phyloP scores from a whole-genome alignment of 2,329 filamentous ascomycete genomes.

The Fusarium haematococcum region DNA sequence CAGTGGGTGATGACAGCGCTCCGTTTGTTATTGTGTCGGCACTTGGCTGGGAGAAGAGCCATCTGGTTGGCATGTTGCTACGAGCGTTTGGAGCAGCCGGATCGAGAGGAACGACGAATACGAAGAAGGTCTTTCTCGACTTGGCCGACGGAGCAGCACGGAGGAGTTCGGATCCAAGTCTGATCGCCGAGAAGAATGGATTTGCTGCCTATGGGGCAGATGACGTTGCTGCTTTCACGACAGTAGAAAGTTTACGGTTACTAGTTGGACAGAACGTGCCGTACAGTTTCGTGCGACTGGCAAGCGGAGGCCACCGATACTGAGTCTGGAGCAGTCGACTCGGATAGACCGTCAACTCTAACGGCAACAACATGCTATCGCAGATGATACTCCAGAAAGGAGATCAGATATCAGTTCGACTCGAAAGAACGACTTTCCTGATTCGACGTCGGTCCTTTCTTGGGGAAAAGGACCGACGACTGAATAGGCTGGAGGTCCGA shows the following conservation, averaged over 20 bases:
- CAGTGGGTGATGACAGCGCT: conserved; percentile 62
- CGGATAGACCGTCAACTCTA: not conserved
- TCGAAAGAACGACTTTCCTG: conserved; percentile 9
- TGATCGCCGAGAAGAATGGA: conserved; percentile 78
- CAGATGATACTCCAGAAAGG: not conserved
- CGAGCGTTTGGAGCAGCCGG: conserved; percentile 72
- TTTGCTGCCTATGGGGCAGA: conserved; percentile 84
- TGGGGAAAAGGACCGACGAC: conserved; percentile 17
- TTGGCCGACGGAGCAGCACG: conserved; percentile 68
- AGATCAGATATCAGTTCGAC: not conserved
- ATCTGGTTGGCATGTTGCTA: conserved; percentile 81
- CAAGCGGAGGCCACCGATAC: conserved; percentile 65
- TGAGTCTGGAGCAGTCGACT: conserved; percentile 50
- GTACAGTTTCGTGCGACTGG: conserved; percentile 86
- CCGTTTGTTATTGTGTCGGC: conserved; percentile 87
- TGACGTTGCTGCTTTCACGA: conserved; percentile 86
- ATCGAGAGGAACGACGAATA: conserved; percentile 50
- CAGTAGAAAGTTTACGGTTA: conserved; percentile 81
- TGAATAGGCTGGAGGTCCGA: conserved; percentile 32
- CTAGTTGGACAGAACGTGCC: conserved; percentile 89
- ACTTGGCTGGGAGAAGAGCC: conserved; percentile 80
- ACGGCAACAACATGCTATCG: not conserved
- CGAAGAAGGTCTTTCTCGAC: conserved; percentile 82
- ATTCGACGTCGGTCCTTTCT: conserved; percentile 16
- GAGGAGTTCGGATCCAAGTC: conserved; percentile 74